A percentile compares a stretch with the other conserved stretches of the same genome.
Conservation (phyloP, 2,329 filamentous ascomycete species). For the Sarocladium brachiariae region DNA sequence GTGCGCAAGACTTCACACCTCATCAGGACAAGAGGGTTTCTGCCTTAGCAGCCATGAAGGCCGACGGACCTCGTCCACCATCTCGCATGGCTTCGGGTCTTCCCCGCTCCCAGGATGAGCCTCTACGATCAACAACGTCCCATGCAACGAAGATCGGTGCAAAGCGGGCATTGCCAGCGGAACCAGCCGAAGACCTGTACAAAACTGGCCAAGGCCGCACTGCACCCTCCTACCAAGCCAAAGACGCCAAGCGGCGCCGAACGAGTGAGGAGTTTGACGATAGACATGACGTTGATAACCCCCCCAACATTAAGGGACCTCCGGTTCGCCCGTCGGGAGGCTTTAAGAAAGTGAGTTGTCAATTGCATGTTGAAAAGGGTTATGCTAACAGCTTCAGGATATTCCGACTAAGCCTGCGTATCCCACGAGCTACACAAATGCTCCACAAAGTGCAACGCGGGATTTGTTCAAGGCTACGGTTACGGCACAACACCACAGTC, state of each 20-base stretch:
- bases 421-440: slow-evolving; percentile 48
- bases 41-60: slow-evolving; percentile 27
- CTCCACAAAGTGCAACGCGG: slow-evolving; percentile 44
- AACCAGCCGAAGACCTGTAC: slow-evolving; percentile 49
- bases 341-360: slow-evolving; percentile 55
- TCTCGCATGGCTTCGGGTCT: slow-evolving; percentile 43
- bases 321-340: slow-evolving; percentile 74
- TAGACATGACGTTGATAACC: slow-evolving; percentile 37
- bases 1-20: slow-evolving; percentile 34
- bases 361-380: not conserved
- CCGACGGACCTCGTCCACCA: slow-evolving; percentile 29
- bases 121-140: slow-evolving; percentile 51
- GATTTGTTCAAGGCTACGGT: slow-evolving; percentile 61
- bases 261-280: slow-evolving; percentile 60
- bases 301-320: slow-evolving; percentile 64
- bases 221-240: slow-evolving; percentile 57
- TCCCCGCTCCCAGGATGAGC: slow-evolving; percentile 25
- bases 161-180: slow-evolving; percentile 67
- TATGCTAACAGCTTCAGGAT: slow-evolving; percentile 45
- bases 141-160: slow-evolving; percentile 52
- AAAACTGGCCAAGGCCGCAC: slow-evolving; percentile 39
- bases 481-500: slow-evolving; percentile 59
- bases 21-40: slow-evolving; percentile 21
- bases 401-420: slow-evolving; percentile 29
- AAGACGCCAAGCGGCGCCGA: slow-evolving; percentile 73